Conservation (phyloP, 345 rosid species). For the Erodium maritimum region DNA sequence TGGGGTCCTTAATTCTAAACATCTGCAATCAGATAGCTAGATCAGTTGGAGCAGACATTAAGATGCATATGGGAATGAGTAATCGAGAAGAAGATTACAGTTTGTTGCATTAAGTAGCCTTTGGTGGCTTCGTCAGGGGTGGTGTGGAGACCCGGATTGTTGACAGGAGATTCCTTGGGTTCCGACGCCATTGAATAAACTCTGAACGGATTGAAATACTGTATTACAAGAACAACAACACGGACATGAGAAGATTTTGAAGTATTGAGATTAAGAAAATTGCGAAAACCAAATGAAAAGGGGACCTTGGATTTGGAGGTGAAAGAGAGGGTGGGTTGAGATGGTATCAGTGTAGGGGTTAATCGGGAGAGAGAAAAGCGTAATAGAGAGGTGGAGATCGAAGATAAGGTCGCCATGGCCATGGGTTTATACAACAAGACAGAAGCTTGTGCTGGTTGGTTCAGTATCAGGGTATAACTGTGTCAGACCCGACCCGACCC, state of each 20-base stretch:
- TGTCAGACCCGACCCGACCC: too few species aligned
- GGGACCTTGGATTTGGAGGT: slow-evolving; percentile 8
- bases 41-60: not conserved
- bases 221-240: slow-evolving; percentile 12
- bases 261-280: not conserved
- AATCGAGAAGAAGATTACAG: slow-evolving; percentile 26
- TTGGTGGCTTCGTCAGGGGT: slow-evolving; percentile 62
- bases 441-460: too few species aligned
- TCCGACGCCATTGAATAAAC: slow-evolving; percentile 66
- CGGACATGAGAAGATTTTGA: not conserved
- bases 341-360: too few species aligned
- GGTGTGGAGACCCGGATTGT: slow-evolving; percentile 64
- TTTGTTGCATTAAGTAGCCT: slow-evolving; percentile 84
- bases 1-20: slow-evolving; percentile 92
- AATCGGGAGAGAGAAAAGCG: slow-evolving; percentile 4
- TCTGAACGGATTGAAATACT: slow-evolving; percentile 33
- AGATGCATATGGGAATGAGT: not conserved
- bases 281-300: too few species aligned
- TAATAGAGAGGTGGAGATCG: slow-evolving; percentile 4
- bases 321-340: too few species aligned
- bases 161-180: slow-evolving; percentile 53
- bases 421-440: too few species aligned
- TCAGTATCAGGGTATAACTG: too few species aligned
- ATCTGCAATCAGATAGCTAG: slow-evolving; percentile 32
- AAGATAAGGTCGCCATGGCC: too few species aligned